Evolutionary conservation across 129 eudicot genomes (phyloP).

Genomic region (Erigeron canadensis): DNA sequence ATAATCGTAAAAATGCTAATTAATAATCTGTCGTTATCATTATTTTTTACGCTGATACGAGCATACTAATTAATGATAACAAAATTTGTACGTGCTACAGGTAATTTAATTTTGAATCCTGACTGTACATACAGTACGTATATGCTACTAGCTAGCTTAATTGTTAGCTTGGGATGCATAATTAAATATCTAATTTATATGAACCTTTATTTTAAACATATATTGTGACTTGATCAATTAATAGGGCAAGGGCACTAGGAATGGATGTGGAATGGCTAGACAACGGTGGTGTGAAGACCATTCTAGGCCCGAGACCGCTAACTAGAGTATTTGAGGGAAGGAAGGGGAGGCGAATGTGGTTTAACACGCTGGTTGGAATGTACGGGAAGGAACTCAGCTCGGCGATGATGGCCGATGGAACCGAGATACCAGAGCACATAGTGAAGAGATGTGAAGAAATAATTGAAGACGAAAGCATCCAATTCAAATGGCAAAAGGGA

Average conservation of each 20-base stretch:
- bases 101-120: too few species aligned
- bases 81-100: too few species aligned
- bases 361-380: conserved; percentile 82
- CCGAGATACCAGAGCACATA: conserved; percentile 50
- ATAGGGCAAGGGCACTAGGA: conserved; percentile 67
- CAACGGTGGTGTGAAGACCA: conserved; percentile 61
- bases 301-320: conserved; percentile 51
- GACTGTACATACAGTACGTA: too few species aligned
- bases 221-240: background rate
- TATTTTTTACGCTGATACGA: too few species aligned
- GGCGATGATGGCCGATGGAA: conserved; percentile 71
- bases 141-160: too few species aligned
- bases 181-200: too few species aligned
- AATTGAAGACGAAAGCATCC: conserved; percentile 78
- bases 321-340: conserved; percentile 71
- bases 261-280: conserved; percentile 81
- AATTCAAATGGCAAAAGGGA: conserved; percentile 74
- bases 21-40: too few species aligned
- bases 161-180: too few species aligned
- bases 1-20: too few species aligned
- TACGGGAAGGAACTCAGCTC: conserved; percentile 72
- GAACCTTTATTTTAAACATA: too few species aligned
- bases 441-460: conserved; percentile 61
- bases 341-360: conserved; percentile 80
- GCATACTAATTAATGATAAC: too few species aligned